Evolutionary conservation across 257 asterid species (phyloP).

Genomic region (Solanum chilense): DNA sequence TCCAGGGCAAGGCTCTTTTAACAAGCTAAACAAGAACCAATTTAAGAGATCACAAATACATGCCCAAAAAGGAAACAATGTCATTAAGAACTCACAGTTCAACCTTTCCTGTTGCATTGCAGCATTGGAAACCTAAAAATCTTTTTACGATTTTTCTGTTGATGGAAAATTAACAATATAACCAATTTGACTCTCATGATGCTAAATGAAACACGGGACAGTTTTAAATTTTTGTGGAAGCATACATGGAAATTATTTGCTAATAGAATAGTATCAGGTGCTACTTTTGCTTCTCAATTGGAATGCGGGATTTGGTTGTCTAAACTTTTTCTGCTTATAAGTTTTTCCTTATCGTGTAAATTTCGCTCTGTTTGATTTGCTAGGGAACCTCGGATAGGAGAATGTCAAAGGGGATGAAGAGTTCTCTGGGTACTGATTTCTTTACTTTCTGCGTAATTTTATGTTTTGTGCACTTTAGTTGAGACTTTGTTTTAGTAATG

Average conservation of each 20-base stretch:
- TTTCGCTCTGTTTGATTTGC: background rate
- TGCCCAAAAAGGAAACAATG: background rate
- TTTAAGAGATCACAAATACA: background rate
- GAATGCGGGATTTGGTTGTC: background rate
- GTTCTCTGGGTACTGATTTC: background rate
- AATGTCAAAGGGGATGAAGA: conserved; percentile 16
- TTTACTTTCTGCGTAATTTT: background rate
- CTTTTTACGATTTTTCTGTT: background rate
- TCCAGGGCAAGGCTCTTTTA: background rate
- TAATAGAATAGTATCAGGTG: background rate
- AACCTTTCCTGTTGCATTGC: background rate
- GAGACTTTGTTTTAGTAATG: background rate
- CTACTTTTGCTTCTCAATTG: background rate
- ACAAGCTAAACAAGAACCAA: background rate
- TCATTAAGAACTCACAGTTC: background rate
- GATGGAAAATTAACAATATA: background rate
- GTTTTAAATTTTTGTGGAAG: background rate
- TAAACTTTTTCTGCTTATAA: background rate
- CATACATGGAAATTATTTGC: background rate
- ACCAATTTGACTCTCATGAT: background rate
- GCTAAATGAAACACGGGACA: background rate
- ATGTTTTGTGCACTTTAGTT: background rate
- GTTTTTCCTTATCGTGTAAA: background rate
- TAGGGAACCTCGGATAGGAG: conserved; percentile 37
- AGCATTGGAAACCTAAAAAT: background rate